These are phyloP conservation scores for Backusella macrospora DNA, from an alignment of 192 early-diverging fungal species.

Conservation along the genomic window DNA sequence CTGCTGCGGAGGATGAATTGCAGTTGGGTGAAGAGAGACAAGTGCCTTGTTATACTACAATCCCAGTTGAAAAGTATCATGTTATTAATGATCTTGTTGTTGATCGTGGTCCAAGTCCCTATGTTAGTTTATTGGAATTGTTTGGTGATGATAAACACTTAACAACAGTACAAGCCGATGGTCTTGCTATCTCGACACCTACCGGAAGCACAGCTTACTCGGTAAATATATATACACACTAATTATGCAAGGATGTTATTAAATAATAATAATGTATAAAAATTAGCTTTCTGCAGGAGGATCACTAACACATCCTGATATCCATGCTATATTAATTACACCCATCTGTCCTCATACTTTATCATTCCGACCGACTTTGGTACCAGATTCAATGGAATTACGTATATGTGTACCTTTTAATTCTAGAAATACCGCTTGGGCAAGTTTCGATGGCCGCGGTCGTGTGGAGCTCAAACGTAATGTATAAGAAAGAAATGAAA, in stretches of 20 bases:
- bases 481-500: neutral
- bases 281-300: conserved; percentile 88
- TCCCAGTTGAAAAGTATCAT: conserved; percentile 79
- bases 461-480: conserved; percentile 82
- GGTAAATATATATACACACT: neutral
- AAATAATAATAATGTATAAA: neutral
- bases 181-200: conserved; percentile 90
- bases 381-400: conserved; percentile 92
- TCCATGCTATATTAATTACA: conserved; percentile 89
- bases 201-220: conserved; percentile 93
- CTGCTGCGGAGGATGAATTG: neutral
- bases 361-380: conserved; percentile 94
- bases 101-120: conserved; percentile 92
- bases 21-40: conserved; percentile 36
- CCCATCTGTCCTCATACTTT: conserved; percentile 94
- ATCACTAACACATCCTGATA: conserved; percentile 93
- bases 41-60: conserved; percentile 54
- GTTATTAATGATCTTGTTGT: conserved; percentile 96
- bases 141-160: conserved; percentile 86
- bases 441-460: conserved; percentile 91
- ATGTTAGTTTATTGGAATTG: conserved; percentile 84
- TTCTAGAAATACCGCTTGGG: conserved; percentile 90
- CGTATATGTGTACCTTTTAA: conserved; percentile 83
- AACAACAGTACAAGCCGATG: conserved; percentile 96
- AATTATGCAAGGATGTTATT: no score